Conservation (phyloP, 768 basidiomycete species). For the Agrocybe pediades region DNA sequence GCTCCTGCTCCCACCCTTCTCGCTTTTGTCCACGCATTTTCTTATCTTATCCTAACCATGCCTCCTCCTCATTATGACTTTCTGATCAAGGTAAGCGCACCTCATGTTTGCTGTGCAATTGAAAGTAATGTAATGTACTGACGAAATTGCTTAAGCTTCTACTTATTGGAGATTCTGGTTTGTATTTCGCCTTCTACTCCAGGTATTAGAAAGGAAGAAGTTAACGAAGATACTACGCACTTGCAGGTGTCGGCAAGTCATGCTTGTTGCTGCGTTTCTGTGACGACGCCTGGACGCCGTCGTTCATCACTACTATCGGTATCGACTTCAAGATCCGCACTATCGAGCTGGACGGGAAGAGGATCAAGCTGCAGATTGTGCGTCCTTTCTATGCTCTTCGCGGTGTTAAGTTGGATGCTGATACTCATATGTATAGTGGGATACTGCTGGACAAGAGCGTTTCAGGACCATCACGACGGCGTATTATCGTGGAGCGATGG, state of each 20-base stretch:
- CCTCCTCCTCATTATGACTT: constrained; percentile 97
- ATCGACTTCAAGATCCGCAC: constrained; percentile 99
- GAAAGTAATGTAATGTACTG: constrained; percentile 7
- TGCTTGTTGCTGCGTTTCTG: constrained; percentile 96
- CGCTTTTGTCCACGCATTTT: constrained; percentile 1
- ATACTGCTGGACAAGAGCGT: constrained; percentile 98
- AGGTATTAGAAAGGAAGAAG: background rate
- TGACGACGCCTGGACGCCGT: constrained; percentile 99
- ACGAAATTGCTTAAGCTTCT: constrained; percentile 59
- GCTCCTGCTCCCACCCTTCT: no score
- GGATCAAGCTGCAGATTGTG: constrained; percentile 98
- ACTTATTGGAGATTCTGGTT: constrained; percentile 95
- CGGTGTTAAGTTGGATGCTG: background rate
- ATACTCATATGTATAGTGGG: constrained; percentile 66
- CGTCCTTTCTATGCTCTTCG: background rate
- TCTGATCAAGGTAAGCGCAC: constrained; percentile 75
- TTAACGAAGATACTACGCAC: background rate
- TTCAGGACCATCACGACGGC: constrained; percentile 99
- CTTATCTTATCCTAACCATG: constrained; percentile 45
- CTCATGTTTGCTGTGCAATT: background rate
- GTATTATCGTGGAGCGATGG: constrained; percentile 99
- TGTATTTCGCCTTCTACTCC: constrained; percentile 17
- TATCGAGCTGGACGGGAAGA: constrained; percentile 96
- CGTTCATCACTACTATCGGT: constrained; percentile 99
- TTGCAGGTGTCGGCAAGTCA: constrained; percentile 90